Percentiles rank a stretch among this genome's conserved stretches.
phyloP scores from a whole-genome alignment of 257 asterid species.

The Thymus mandschuricus region DNA sequence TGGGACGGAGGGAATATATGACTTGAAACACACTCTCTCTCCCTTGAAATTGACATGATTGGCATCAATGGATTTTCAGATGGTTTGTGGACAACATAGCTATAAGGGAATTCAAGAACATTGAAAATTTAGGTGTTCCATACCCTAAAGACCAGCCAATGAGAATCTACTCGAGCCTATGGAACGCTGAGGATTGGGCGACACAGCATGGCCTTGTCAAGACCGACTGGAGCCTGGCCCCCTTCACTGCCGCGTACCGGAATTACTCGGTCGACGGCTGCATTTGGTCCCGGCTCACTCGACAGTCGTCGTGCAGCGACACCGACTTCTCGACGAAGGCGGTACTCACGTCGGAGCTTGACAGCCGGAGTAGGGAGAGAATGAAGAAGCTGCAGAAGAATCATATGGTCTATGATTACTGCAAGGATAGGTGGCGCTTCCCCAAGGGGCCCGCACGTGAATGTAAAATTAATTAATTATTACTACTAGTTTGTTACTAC shows the following conservation, averaged over 20 bases:
- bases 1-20: too few relatives aligned
- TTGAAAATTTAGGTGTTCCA: conserved; percentile 55
- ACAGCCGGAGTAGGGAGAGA: conserved; percentile 40
- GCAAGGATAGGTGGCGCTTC: conserved; percentile 74
- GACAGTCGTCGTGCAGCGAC: conserved; percentile 44
- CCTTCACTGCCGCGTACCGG: conserved; percentile 66
- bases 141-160: conserved; percentile 66
- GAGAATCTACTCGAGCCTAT: conserved; percentile 74
- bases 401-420: conserved; percentile 75
- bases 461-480: conserved; percentile 41
- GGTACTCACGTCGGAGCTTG: conserved; percentile 53
- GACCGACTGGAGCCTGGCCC: conserved; percentile 77
- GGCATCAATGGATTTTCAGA: conserved; percentile 30
- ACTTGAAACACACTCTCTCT: too few relatives aligned
- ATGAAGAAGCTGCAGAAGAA: conserved; percentile 58
- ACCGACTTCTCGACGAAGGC: conserved; percentile 27
- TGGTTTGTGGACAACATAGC: conserved; percentile 71
- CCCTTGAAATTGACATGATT: too few relatives aligned
- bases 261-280: conserved; percentile 59
- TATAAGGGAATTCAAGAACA: conserved; percentile 72
- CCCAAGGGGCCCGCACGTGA: conserved; percentile 66
- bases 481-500: too few relatives aligned
- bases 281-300: conserved; percentile 54
- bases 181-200: conserved; percentile 91
- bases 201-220: conserved; percentile 74